These are phyloP conservation scores for Avena eriantha DNA, from an alignment of 176 grass and related monocot species.

Conservation along the genomic window DNA sequence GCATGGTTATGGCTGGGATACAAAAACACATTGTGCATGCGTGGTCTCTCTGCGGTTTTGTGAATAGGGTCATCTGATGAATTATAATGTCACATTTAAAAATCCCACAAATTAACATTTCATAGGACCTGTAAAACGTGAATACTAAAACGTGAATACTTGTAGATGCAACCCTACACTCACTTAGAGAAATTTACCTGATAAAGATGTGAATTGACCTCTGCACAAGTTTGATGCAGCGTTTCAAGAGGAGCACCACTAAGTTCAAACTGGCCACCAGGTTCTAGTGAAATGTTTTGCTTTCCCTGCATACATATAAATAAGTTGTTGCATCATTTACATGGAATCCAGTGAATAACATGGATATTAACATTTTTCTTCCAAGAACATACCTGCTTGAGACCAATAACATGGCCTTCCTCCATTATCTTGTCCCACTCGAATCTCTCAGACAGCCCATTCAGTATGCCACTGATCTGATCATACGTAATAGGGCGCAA, in stretches of 20 bases:
- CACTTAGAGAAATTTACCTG: slow-evolving; percentile 61
- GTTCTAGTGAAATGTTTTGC: slow-evolving; percentile 95
- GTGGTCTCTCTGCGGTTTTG: background rate
- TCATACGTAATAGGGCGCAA: slow-evolving; percentile 91
- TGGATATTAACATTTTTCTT: background rate
- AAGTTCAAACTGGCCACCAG: slow-evolving; percentile 97
- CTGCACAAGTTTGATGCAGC: slow-evolving; percentile 96
- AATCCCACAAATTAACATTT: background rate
- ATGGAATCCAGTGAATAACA: background rate
- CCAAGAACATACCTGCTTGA: slow-evolving; percentile 70
- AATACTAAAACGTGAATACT: background rate
- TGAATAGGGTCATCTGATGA: background rate
- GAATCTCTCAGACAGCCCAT: slow-evolving; percentile 87
- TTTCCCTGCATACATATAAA: slow-evolving; percentile 60
- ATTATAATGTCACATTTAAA: slow-evolving; percentile 20
- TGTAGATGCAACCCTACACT: background rate
- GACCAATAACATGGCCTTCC: slow-evolving; percentile 79
- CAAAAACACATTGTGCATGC: background rate
- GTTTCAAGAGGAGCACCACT: slow-evolving; percentile 96
- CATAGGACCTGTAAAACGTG: slow-evolving; percentile 11
- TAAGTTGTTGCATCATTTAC: background rate
- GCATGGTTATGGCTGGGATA: background rate
- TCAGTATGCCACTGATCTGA: slow-evolving; percentile 84
- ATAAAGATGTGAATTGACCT: slow-evolving; percentile 99
- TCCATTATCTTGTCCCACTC: slow-evolving; percentile 96